Conservation (phyloP, 192 early-diverging fungal genomes). For the Dissophora globulifera region DNA sequence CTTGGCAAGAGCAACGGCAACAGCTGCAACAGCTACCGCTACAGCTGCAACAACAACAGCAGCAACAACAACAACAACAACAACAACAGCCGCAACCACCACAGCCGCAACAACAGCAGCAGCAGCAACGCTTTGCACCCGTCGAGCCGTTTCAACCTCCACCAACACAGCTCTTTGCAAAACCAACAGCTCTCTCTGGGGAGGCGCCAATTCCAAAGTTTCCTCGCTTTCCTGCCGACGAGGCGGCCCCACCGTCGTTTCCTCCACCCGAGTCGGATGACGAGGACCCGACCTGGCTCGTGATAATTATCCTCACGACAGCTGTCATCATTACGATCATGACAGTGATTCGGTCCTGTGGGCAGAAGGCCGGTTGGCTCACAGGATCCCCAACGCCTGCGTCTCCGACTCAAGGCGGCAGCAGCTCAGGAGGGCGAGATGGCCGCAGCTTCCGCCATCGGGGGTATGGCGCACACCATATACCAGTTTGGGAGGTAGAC, state of each 20-base stretch:
- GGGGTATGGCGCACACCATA: slow-evolving; percentile 15
- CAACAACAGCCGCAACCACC: not conserved
- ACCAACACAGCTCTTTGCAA: too few relatives aligned
- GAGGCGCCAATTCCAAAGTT: too few relatives aligned
- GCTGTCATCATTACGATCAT: slow-evolving; percentile 39
- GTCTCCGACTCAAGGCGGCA: not conserved
- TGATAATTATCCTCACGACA: slow-evolving; percentile 17
- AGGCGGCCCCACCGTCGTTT: not conserved
- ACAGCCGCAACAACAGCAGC: not conserved
- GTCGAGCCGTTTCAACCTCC: too few relatives aligned
- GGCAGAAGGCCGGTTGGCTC: slow-evolving; percentile 50
- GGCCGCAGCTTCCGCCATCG: not conserved
- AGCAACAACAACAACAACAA: too few relatives aligned
- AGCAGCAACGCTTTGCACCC: too few relatives aligned
- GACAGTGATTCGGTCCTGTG: slow-evolving; percentile 48
- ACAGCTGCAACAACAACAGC: slow-evolving; percentile 5
- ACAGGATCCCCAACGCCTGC: slow-evolving; percentile 16
- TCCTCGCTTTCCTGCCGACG: not conserved
- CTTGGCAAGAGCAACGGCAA: not conserved
- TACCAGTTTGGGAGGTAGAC: slow-evolving; percentile 25
- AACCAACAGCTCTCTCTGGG: too few relatives aligned
- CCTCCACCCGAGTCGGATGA: slow-evolving; percentile 17
- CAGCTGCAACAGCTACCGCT: not conserved
- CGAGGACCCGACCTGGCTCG: slow-evolving; percentile 32
- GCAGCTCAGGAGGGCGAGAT: slow-evolving; percentile 8